phyloP scores from a whole-genome alignment of 768 basidiomycete species.

The Nidularia pulvinata region DNA sequence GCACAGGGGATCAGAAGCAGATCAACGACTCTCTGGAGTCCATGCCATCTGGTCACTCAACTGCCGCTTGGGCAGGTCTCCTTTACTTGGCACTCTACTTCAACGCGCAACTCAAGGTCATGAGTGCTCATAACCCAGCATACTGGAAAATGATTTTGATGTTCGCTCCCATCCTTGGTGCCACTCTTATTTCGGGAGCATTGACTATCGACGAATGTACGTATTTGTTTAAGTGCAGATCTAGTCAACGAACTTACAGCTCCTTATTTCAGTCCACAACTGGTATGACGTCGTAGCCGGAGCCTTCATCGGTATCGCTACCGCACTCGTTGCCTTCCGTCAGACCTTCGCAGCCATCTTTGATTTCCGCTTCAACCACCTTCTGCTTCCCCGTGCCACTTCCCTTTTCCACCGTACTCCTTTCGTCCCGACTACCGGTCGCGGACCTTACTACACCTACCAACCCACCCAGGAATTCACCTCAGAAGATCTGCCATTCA shows the following conservation, averaged over 20 bases:
- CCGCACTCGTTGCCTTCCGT: constrained; percentile 51
- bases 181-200: constrained; percentile 52
- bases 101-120: constrained; percentile 59
- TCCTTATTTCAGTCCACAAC: constrained; percentile 36
- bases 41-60: constrained; percentile 58
- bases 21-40: constrained; percentile 59
- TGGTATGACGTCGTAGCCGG: constrained; percentile 61
- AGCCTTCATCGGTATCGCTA: constrained; percentile 44
- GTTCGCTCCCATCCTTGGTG: constrained; percentile 56
- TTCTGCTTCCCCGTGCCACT: constrained; percentile 50
- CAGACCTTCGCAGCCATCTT: constrained; percentile 55
- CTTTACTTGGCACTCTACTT: constrained; percentile 44
- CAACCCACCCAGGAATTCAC: constrained; percentile 19
- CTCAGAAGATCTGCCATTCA: constrained; percentile 34
- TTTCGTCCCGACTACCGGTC: constrained; percentile 15
- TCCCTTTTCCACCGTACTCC: constrained; percentile 38
- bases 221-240: constrained; percentile 10
- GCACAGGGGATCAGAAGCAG: constrained; percentile 53
- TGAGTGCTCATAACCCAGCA: constrained; percentile 56
- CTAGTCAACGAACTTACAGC: background rate
- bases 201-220: constrained; percentile 56
- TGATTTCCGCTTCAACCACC: constrained; percentile 61
- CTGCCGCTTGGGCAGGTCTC: constrained; percentile 57
- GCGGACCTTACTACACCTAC: constrained; percentile 31
- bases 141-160: constrained; percentile 66